These are phyloP conservation scores for Meira miltonrushii DNA, from an alignment of 1,284 basidiomycete genomes.

Conservation along the genomic window DNA sequence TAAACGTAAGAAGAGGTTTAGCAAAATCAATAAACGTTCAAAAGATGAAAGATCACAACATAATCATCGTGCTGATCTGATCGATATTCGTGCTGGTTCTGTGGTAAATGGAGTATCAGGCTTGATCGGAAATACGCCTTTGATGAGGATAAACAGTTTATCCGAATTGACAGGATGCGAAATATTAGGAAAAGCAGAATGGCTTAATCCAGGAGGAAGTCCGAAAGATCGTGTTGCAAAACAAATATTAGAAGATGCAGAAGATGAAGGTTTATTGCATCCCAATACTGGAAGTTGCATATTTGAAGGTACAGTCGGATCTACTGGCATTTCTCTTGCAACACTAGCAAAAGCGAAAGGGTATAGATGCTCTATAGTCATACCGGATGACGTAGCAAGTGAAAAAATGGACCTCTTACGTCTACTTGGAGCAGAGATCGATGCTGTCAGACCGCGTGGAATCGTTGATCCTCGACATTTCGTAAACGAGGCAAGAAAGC, in stretches of 20 bases:
- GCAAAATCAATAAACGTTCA: not conserved
- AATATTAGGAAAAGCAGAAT: conserved; percentile 65
- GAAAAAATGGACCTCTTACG: conserved; percentile 82
- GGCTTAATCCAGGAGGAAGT: conserved; percentile 91
- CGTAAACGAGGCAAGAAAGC: conserved; percentile 46
- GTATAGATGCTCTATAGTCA: conserved; percentile 49
- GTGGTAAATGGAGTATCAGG: conserved; percentile 42
- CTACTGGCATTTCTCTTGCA: conserved; percentile 93
- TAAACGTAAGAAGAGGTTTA: conserved; percentile 20
- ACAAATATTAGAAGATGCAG: conserved; percentile 74
- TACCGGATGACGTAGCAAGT: conserved; percentile 62
- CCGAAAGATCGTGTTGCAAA: conserved; percentile 95
- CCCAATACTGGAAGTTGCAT: conserved; percentile 87
- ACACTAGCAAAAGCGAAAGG: conserved; percentile 69
- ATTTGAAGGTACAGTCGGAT: conserved; percentile 95
- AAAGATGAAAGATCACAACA: conserved; percentile 13
- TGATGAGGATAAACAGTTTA: conserved; percentile 83
- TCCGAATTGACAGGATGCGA: conserved; percentile 87
- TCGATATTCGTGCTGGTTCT: conserved; percentile 7
- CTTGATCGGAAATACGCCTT: conserved; percentile 71
- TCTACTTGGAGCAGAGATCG: conserved; percentile 79
- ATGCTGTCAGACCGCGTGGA: conserved; percentile 57
- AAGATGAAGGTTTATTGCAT: conserved; percentile 71
- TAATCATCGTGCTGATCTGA: not conserved
- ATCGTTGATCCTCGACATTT: conserved; percentile 49